Base-by-base conservation (phyloP, 2,329 filamentous ascomycete genomes). In the Hymenoscyphus fraxineus region DNA sequence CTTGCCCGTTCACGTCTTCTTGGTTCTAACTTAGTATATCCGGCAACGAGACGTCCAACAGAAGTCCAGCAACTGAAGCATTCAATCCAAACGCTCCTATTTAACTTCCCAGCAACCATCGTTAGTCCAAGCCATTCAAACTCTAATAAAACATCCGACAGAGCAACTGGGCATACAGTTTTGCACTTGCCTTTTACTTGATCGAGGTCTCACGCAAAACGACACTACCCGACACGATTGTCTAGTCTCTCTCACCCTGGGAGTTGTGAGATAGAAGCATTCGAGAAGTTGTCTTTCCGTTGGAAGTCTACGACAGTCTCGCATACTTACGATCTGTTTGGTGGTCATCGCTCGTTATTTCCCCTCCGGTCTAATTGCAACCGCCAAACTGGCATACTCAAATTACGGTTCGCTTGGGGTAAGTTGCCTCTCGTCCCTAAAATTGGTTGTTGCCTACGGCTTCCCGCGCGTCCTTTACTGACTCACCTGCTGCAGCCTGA, bases 341-440 rank as follows among this genome's bases (percentile, higher is more conserved):
- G 16, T 32, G 32, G 27, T 61, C 31, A 32, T 60, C 56, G 27
- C 58, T 61, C 54, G 59, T 59, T 62, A 40, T 60, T 38, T 12
- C 44, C 35, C 61, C 47, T 41, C 51, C 16, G 35, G 38, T 39
- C 32, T 40, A 56, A 60, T 56, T 51, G 57, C 66, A 58, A 74
- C 73, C 74, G 73, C 63, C 72, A 76, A 76, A 66, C 71, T 76
- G 73, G 73, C 73, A 67, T 75, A 72, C 66, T 72, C 74, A 70
- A 73, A 71, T 57, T 75, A 74, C 61, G 69, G 64, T 59, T 60
- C 73, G 67, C 74, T 74, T 66, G 72, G 73, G 66, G 74, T 76
- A 68, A 70, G 73, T 72, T 7, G 31, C 54, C 60, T 39, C 39
- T 66, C 39, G 35, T 32, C 16, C 38, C 32, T 51, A 38, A 59